These are phyloP conservation scores for Pythium brachiatum DNA, from an alignment of 352 stramenopile species.

Conservation along the genomic window DNA sequence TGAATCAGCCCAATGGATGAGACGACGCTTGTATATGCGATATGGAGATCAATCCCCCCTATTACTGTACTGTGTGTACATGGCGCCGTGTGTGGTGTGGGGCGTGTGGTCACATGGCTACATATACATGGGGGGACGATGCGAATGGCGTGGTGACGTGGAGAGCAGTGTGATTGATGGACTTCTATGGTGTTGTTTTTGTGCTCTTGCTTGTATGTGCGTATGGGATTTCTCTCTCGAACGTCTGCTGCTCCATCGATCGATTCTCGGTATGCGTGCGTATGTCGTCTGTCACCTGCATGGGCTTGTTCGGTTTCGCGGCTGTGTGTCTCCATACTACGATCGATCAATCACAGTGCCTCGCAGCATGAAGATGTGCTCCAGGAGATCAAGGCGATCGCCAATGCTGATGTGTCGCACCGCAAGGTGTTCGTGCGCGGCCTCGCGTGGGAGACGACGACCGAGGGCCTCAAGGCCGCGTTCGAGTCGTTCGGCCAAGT, in stretches of 20 bases:
- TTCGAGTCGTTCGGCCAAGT: constrained; percentile 60
- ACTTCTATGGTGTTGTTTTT: constrained; percentile 16
- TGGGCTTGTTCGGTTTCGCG: background rate
- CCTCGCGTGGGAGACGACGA: constrained; percentile 57
- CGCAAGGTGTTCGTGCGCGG: constrained; percentile 73
- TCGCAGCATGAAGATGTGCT: constrained; percentile 57
- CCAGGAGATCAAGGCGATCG: constrained; percentile 55
- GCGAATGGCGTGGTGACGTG: background rate
- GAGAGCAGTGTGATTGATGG: constrained; percentile 14
- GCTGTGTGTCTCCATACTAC: background rate
- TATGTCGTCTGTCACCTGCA: constrained; percentile 7
- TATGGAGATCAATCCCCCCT: too few relatives aligned
- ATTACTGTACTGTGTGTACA: background rate
- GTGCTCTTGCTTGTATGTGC: constrained; percentile 7
- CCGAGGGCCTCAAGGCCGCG: constrained; percentile 40
- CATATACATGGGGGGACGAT: background rate
- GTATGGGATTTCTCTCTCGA: constrained; percentile 6
- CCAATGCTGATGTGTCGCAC: constrained; percentile 49
- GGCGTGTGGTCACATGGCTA: background rate
- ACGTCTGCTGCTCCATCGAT: background rate
- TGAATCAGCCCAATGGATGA: background rate
- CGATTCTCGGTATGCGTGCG: constrained; percentile 4
- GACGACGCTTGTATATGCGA: background rate
- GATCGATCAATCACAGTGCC: constrained; percentile 31
- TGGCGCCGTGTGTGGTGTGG: background rate